Evolutionary conservation across 1,139 yeast species (phyloP).

Genomic region (Protomyces lactucae-debilis): DNA sequence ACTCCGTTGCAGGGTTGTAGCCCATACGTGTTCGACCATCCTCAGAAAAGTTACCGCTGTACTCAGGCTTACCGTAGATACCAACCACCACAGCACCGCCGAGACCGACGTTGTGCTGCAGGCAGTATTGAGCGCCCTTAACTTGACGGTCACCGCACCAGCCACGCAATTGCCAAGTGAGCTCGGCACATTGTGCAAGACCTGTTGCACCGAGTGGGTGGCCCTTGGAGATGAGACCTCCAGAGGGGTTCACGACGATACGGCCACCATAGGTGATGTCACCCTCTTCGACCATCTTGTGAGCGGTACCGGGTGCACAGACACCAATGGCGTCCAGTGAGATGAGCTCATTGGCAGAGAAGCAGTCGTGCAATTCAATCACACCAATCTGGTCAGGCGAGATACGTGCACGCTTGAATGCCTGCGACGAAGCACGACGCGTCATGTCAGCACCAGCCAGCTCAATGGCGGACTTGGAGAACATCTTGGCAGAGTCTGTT

Average conservation of each 20-base stretch:
- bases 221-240: constrained; percentile 38
- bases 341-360: constrained; percentile 38
- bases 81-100: constrained; percentile 21
- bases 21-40: constrained; percentile 37
- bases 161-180: constrained; percentile 38
- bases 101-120: constrained; percentile 38
- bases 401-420: constrained; percentile 33
- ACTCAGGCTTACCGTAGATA: constrained; percentile 20
- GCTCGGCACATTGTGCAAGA: constrained; percentile 38
- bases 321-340: constrained; percentile 37
- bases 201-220: constrained; percentile 41
- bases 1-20: constrained; percentile 38
- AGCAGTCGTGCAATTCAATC: constrained; percentile 39
- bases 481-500: constrained; percentile 35
- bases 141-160: constrained; percentile 38
- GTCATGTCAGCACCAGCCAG: constrained; percentile 37
- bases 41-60: constrained; percentile 20
- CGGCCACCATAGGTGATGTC: constrained; percentile 38
- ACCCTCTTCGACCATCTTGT: constrained; percentile 35
- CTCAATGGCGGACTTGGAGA: constrained; percentile 35
- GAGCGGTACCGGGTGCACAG: constrained; percentile 36
- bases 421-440: constrained; percentile 34
- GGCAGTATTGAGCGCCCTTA: constrained; percentile 34
- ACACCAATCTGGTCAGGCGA: constrained; percentile 36
- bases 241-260: constrained; percentile 38